Base-by-base conservation (phyloP, 2,329 filamentous ascomycete species). In the Tolypocladium sp. region DNA sequence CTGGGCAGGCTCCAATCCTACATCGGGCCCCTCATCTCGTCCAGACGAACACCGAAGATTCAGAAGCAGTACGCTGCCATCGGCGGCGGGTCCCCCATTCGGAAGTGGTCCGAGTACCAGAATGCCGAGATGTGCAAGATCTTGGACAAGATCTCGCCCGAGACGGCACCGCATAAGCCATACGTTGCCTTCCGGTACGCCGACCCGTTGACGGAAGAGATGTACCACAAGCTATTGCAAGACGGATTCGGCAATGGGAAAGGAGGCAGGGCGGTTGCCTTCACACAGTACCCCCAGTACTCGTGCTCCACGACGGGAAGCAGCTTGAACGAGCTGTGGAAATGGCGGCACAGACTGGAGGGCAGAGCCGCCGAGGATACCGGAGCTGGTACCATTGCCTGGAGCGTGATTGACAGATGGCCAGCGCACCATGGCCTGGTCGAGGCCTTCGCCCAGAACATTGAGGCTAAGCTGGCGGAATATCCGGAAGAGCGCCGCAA, bases 401-500 rank as follows among this genome's bases (percentile, higher is more conserved):
- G 94, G 94, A 97, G 91, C 73, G 93, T 97, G 57, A 99, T 99
- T 73, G 94, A 99, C 74, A 85, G 94, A 61, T 99, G 94, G 94
- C 94, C 93, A 7, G 87, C 86, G n/a, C 93, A 99, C 71, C 80
- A 86, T 2, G 94, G 94, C 2, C 79, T 99, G 42, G 88, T 97
- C 1, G 90, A 97, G 70, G 91, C 93, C 0, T 93, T 99, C 73
- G 92, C 93, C 3, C 85, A 87, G 68, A 96, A 96, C 70, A 96
- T 99, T 58, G 90, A 96, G 74, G 86, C 85, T 58, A 92, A 90
- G 68, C 79, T 99, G 46, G 81, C 83, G 35, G 89, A 90, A 62
- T 99, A 97, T 67, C 91, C 93, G 0, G 83, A 88, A 68, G 91
- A 94, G 62, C 82, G 86, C 64, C 82, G 92, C 64, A 86, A 90